Conservation (phyloP, 2,329 filamentous ascomycete genomes). For the Lachnellula hyalina region DNA sequence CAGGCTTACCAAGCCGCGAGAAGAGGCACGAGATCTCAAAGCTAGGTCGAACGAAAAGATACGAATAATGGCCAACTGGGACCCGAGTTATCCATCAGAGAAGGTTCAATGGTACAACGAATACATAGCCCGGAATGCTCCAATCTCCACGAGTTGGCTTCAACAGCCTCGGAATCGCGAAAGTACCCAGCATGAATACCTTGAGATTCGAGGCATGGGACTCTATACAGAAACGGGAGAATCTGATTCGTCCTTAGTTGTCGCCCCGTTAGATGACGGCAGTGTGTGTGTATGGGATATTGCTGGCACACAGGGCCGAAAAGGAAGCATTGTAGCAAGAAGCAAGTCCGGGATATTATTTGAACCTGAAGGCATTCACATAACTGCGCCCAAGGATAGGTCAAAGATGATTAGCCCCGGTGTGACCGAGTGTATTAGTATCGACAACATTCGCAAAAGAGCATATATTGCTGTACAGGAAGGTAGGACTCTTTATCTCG, state of each 20-base stretch:
- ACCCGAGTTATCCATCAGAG: slow-evolving; percentile 69
- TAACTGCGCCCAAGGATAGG: slow-evolving; percentile 38
- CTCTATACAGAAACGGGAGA: slow-evolving; percentile 53
- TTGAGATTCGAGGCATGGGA: slow-evolving; percentile 70
- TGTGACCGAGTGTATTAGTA: slow-evolving; percentile 76
- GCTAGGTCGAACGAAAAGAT: slow-evolving; percentile 36
- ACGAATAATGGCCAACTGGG: slow-evolving; percentile 73
- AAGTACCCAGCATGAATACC: slow-evolving; percentile 39
- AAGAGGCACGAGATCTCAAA: slow-evolving; percentile 22
- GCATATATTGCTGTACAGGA: slow-evolving; percentile 79
- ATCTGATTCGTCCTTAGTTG: slow-evolving; percentile 52
- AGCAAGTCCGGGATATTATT: slow-evolving; percentile 65
- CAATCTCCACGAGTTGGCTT: slow-evolving; percentile 72
- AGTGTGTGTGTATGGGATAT: slow-evolving; percentile 85
- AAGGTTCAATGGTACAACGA: slow-evolving; percentile 80
- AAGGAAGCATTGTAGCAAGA: slow-evolving; percentile 59
- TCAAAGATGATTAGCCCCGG: slow-evolving; percentile 65
- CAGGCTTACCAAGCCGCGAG: slow-evolving; percentile 18
- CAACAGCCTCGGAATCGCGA: slow-evolving; percentile 50
- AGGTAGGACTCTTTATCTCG: slow-evolving; percentile 38
- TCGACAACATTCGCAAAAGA: slow-evolving; percentile 61
- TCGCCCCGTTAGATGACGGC: slow-evolving; percentile 80
- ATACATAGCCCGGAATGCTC: slow-evolving; percentile 76
- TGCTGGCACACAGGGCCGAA: slow-evolving; percentile 46
- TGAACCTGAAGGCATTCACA: slow-evolving; percentile 40